Conservation (phyloP, 805 yeast genomes). For the Blastobotrys muscicola region DNA sequence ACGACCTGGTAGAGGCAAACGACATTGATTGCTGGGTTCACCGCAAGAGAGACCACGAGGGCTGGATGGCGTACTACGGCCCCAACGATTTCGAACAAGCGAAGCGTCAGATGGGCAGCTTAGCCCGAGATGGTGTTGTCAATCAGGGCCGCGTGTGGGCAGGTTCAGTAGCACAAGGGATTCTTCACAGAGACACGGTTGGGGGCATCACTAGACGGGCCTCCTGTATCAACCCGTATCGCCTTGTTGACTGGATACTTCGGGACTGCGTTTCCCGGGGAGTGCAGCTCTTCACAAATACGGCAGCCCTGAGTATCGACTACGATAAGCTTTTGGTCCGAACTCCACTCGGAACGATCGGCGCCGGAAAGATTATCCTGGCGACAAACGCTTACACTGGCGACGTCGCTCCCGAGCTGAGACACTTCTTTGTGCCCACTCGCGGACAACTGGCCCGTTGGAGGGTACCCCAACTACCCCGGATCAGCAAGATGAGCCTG, state of each 20-base stretch:
- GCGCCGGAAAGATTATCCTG: conserved; percentile 29
- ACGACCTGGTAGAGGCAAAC: conserved; percentile 25
- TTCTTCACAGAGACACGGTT: conserved; percentile 10
- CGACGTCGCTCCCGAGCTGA: neutral
- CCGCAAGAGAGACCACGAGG: conserved; percentile 29
- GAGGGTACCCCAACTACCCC: conserved; percentile 1
- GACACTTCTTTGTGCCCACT: conserved; percentile 17
- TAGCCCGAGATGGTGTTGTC: neutral
- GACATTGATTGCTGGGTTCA: conserved; percentile 34
- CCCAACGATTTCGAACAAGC: conserved; percentile 13
- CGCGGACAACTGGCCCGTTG: conserved; percentile 23
- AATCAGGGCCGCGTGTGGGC: conserved; percentile 6
- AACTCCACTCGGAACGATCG: conserved; percentile 18
- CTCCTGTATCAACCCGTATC: conserved; percentile 38
- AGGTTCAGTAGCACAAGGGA: conserved; percentile 11
- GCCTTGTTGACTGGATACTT: conserved; percentile 29
- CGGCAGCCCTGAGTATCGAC: conserved; percentile 28
- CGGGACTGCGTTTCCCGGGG: conserved; percentile 27
- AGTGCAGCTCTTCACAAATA: conserved; percentile 36
- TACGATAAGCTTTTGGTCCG: neutral
- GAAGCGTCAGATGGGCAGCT: conserved; percentile 8
- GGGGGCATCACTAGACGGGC: conserved; percentile 34
- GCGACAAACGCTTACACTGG: conserved; percentile 32
- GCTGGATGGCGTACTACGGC: conserved; percentile 11
- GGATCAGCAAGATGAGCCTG: conserved; percentile 3